Evolutionary conservation across 345 rosid genomes (phyloP), one percentile per base, ranked within the genome.

Genomic region (Acer campestre): DNA sequence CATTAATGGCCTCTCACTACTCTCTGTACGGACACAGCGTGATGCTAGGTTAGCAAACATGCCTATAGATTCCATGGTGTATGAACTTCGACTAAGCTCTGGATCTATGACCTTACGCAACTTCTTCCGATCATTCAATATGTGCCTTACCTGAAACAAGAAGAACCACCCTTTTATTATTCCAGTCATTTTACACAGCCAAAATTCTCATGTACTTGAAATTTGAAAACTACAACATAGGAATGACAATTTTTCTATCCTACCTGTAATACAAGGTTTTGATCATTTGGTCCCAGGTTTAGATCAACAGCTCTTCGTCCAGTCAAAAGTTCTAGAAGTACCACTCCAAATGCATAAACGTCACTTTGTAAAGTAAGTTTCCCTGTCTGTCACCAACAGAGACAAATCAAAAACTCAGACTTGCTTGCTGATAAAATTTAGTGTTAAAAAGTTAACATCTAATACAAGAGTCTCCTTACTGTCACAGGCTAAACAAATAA

Each of bases 311-410:
- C 99, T 85, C 98, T 87, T 53, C 99, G 96, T 70, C 98, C 99
- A 1, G 99, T 95, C 78, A 93, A 86, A 80, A 93, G 95, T 85
- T 95, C 99, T 46, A 95, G 84, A 70, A 95, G 97, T 77, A 95
- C 98, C 80, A 95, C 98, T 17, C 99, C 98, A 74, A 93, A 95
- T 83, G 99, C 99, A 78, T 95, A 95, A 61, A 92, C 97, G 81
- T 95, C 99, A 67, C 98, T 95, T 83, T 92, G 96, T 84, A 95
- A 82, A 64, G 99, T 95, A 80, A 95, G 94, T 75, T 93, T 95
- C 67, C 99, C 99, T 72, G 99, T 95, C 98, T 95, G 89, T 73
- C 72, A 70, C 17, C 51, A 69, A 76, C 61, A 29, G 68, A 67
- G 61, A 70, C 3, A 56, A 75, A 20, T 78, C 35, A 44, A 25